Evolutionary conservation across 352 stramenopile genomes (phyloP), one percentile per base, ranked within the genome.

Genomic region (Phytophthora foliorum): DNA sequence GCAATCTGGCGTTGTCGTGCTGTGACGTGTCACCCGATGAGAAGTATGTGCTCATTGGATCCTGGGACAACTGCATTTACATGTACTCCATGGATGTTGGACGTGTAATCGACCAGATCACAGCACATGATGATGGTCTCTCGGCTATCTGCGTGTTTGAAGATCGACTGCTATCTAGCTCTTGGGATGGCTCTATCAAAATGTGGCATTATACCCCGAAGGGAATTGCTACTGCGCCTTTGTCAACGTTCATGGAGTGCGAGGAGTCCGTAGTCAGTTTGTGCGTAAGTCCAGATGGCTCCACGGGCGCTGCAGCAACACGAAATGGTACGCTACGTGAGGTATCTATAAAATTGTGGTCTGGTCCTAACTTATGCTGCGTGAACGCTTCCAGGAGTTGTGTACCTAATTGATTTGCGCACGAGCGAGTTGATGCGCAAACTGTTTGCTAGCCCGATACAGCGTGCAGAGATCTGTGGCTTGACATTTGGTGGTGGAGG

Each of bases 71-170:
- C 53, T 89, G 82, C 46, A 80, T 96, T 38, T 95, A 95, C 75
- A 95, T 96, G 88, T 94, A 94, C 49, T 93, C 86, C 14, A 86
- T 95, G 54, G 89, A 95, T 25, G 83, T 88, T 16, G 89, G 89
- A 0, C 87, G 86, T 13, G 81, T 96, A 1, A 80, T 94, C 32
- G 86, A 94, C 49, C 88, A 95, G 50, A 84, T 92, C 31, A 90
- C 80, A 9, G 89, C 88, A 8, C 89, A 96, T 50, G 86, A 93
- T 41, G 86, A 94, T 44, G 83, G 84, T 11, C 67, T 96, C 21
- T 92, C 86, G 7, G 86, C 78, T 22, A 76, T 96, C 39, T 89
- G 84, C 29, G 88, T 96, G 9, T 83, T 85, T 44, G 86, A 96
- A 36, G 86, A 94, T 34, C 84, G 83, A 14, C 61, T 93, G 21